Evolutionary conservation across 2,329 filamentous ascomycete genomes (phyloP).

Genomic region (Alternaria conjuncta): DNA sequence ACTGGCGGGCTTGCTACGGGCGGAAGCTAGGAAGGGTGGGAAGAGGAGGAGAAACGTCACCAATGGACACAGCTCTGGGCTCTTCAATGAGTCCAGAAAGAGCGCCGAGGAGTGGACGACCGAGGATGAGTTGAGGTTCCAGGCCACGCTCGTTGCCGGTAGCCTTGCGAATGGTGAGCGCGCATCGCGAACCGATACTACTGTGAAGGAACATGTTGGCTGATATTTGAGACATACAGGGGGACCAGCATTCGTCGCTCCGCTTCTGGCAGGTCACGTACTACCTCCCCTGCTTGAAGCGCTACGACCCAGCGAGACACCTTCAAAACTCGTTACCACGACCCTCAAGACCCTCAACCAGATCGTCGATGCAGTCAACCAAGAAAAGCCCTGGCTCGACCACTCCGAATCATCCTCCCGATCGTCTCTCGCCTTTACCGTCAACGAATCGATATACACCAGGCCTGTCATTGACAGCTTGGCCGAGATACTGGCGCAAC

Average conservation of each 20-base stretch:
- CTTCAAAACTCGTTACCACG: slow-evolving; percentile 71
- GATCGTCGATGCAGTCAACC: slow-evolving; percentile 69
- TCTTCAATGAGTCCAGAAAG: slow-evolving; percentile 11
- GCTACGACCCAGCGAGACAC: slow-evolving; percentile 69
- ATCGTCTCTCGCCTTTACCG: slow-evolving; percentile 57
- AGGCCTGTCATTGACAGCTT: slow-evolving; percentile 67
- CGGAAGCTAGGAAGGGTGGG: slow-evolving; percentile 52
- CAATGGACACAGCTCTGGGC: slow-evolving; percentile 16
- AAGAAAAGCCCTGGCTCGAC: slow-evolving; percentile 61
- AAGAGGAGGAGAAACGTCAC: slow-evolving; percentile 57
- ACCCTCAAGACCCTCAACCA: slow-evolving; percentile 77
- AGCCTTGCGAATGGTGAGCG: slow-evolving; percentile 81
- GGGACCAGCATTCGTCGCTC: slow-evolving; percentile 77
- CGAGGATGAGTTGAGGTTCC: slow-evolving; percentile 72
- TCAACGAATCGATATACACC: slow-evolving; percentile 64
- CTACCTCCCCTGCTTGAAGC: slow-evolving; percentile 74
- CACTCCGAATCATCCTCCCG: slow-evolving; percentile 58
- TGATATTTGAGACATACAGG: slow-evolving; percentile 58
- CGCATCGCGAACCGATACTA: not conserved
- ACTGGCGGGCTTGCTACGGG: slow-evolving; percentile 61
- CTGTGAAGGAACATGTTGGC: slow-evolving; percentile 9
- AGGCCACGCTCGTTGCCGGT: slow-evolving; percentile 83
- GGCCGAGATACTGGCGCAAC: slow-evolving; percentile 68
- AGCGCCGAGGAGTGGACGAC: slow-evolving; percentile 56
- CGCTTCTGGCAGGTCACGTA: slow-evolving; percentile 71